phyloP scores from a whole-genome alignment of 139 green algal species.

The Trebouxia sp. region DNA sequence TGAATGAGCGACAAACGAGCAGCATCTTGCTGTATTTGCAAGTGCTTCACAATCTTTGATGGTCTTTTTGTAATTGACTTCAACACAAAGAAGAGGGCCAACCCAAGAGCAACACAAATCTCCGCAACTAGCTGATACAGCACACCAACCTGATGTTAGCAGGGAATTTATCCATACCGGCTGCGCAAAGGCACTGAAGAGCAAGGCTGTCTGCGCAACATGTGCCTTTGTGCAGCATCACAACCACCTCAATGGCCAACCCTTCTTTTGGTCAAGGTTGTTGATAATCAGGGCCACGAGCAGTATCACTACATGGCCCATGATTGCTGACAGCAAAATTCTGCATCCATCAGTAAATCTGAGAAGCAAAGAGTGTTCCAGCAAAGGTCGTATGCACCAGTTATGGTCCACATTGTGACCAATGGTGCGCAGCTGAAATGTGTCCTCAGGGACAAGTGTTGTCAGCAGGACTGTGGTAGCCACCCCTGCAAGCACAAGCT shows the following conservation, averaged over 20 bases:
- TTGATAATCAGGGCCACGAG: background rate
- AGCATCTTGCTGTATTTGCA: too few species aligned
- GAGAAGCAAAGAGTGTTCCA: slow-evolving; percentile 5
- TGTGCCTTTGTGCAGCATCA: too few species aligned
- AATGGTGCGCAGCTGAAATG: background rate
- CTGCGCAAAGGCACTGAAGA: too few species aligned
- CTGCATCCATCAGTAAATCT: slow-evolving; percentile 10
- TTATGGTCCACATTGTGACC: slow-evolving; percentile 4
- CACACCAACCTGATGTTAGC: too few species aligned
- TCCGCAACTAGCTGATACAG: too few species aligned
- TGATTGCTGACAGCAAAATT: slow-evolving; percentile 1
- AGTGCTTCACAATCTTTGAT: too few species aligned
- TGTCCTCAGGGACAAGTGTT: background rate
- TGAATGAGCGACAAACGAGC: too few species aligned
- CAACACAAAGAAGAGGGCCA: too few species aligned
- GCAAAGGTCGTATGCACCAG: background rate
- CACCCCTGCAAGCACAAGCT: background rate
- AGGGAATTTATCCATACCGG: too few species aligned
- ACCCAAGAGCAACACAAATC: too few species aligned
- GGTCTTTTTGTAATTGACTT: too few species aligned
- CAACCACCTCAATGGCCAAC: background rate
- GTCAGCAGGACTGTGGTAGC: background rate
- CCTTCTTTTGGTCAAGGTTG: slow-evolving; percentile 8
- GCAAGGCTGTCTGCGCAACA: background rate
- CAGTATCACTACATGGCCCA: slow-evolving; percentile 1